These are phyloP conservation scores for Candida sp. DNA, from an alignment of 1,139 yeast genomes.

Conservation along the genomic window DNA sequence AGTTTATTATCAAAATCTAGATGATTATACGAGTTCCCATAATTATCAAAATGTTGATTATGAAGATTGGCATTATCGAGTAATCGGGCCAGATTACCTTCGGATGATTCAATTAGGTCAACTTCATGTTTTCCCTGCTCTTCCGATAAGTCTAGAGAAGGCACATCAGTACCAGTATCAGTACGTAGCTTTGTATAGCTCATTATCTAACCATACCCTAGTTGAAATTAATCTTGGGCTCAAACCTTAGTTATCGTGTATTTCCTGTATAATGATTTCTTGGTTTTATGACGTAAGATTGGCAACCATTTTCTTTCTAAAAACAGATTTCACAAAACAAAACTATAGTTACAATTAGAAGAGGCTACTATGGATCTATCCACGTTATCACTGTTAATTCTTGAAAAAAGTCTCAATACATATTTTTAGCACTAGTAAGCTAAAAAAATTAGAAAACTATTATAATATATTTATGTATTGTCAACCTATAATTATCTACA, in stretches of 20 bases:
- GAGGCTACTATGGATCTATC: too few species aligned
- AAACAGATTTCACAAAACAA: too few species aligned
- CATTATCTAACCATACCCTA: background rate
- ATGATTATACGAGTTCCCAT: constrained; percentile 34
- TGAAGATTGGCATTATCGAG: background rate
- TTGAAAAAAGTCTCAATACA: too few species aligned
- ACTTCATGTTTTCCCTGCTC: background rate
- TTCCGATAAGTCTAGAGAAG: background rate
- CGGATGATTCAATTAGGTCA: background rate
- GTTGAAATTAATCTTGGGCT: background rate
- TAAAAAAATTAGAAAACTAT: too few species aligned
- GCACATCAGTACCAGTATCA: background rate
- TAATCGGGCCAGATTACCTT: background rate
- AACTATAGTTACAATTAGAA: too few species aligned
- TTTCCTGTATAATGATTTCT: background rate
- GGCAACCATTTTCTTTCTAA: too few species aligned
- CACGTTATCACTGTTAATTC: too few species aligned
- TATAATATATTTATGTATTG: too few species aligned
- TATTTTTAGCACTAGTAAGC: too few species aligned
- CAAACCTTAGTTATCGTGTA: background rate
- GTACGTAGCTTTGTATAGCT: background rate
- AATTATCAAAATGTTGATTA: constrained; percentile 19
- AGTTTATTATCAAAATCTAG: constrained; percentile 34
- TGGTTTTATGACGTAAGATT: too few species aligned
- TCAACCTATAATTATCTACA: too few species aligned